phyloP scores from a whole-genome alignment of 352 stramenopile genomes.

The Globisporangium okanoganense region DNA sequence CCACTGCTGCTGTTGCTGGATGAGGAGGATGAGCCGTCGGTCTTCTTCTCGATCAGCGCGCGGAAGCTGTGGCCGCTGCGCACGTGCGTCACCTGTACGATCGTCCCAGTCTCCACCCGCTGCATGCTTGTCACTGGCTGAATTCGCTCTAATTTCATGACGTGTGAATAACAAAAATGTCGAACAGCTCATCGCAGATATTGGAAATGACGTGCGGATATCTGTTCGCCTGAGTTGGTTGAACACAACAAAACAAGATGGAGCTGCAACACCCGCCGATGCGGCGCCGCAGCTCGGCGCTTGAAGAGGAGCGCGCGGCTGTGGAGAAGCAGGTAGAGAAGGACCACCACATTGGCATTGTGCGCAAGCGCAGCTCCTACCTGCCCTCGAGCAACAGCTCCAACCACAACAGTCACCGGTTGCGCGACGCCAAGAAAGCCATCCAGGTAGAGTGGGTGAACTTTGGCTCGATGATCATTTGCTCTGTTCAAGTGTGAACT shows the following conservation, averaged over 20 bases:
- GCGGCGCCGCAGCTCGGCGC: constrained; percentile 33
- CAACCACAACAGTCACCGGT: constrained; percentile 15
- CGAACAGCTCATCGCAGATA: background rate
- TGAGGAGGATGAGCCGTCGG: constrained; percentile 16
- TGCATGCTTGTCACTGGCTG: background rate
- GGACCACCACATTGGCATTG: constrained; percentile 20
- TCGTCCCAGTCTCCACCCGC: constrained; percentile 45
- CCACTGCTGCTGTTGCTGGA: constrained; percentile 2
- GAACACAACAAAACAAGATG: constrained; percentile 1
- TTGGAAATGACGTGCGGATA: background rate
- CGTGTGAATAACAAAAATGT: constrained; percentile 10
- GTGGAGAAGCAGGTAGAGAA: constrained; percentile 46
- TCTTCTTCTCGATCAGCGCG: constrained; percentile 44
- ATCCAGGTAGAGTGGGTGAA: constrained; percentile 32
- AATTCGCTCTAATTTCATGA: background rate
- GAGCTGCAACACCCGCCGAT: constrained; percentile 12
- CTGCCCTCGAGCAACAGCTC: constrained; percentile 24
- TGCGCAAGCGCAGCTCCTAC: constrained; percentile 36
- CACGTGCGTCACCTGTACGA: constrained; percentile 56
- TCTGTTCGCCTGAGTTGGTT: constrained; percentile 1
- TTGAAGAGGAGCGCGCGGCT: constrained; percentile 42
- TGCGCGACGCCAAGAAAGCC: constrained; percentile 52
- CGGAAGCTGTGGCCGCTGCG: constrained; percentile 35
- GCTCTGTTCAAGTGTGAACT: background rate
- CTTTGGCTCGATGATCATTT: background rate